Evolutionary conservation across 208 protist species (phyloP).

Genomic region (Angomonas ambiguus): DNA sequence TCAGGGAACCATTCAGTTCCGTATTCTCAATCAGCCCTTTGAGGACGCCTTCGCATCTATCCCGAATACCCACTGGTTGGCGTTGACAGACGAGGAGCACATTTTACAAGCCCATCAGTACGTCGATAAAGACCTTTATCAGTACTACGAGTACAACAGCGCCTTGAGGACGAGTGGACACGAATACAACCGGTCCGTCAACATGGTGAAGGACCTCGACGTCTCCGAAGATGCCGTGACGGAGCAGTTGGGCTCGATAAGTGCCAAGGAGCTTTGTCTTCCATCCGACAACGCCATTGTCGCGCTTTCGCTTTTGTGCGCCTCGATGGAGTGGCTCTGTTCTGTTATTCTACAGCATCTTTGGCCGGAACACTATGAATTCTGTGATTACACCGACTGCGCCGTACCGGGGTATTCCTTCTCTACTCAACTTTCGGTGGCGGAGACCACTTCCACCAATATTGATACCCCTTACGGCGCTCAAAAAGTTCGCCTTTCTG

Average conservation of each 20-base stretch:
- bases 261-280: slow-evolving; percentile 50
- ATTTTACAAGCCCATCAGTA: slow-evolving; percentile 31
- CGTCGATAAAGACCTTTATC: slow-evolving; percentile 64
- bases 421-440: slow-evolving; percentile 27
- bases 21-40: slow-evolving; percentile 58
- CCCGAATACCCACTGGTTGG: slow-evolving; percentile 44
- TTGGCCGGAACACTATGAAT: slow-evolving; percentile 21
- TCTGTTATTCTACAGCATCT: slow-evolving; percentile 37
- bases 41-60: slow-evolving; percentile 59
- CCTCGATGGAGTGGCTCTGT: slow-evolving; percentile 81
- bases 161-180: slow-evolving; percentile 71
- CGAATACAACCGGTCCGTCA: slow-evolving; percentile 32
- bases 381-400: slow-evolving; percentile 34
- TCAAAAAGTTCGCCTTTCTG: slow-evolving; percentile 37
- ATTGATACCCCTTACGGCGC: background rate
- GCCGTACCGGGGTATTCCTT: slow-evolving; percentile 51
- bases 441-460: slow-evolving; percentile 11
- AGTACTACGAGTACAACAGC: slow-evolving; percentile 72
- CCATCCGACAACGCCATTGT: slow-evolving; percentile 60
- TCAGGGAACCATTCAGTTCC: slow-evolving; percentile 45
- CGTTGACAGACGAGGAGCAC: slow-evolving; percentile 48
- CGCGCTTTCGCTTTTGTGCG: slow-evolving; percentile 61
- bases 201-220: background rate
- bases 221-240: slow-evolving; percentile 24
- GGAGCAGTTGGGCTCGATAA: slow-evolving; percentile 34